Conservation (phyloP, 2,329 filamentous ascomycete genomes). For the Didymella keratinophila region DNA sequence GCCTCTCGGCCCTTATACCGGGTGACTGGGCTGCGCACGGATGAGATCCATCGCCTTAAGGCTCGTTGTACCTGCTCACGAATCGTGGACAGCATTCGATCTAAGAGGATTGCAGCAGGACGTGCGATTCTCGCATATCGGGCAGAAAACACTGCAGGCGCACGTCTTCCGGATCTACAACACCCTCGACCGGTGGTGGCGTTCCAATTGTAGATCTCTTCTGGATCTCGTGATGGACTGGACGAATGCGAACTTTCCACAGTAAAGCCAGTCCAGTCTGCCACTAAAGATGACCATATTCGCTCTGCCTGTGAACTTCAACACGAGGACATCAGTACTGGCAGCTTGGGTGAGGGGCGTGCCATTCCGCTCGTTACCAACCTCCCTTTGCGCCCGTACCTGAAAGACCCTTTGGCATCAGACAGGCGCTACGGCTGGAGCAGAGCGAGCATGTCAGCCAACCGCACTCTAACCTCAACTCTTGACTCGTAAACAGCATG, state of each 20-base stretch:
- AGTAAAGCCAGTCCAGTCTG: too few relatives aligned
- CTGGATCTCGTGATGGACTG: neutral
- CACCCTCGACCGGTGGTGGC: neutral
- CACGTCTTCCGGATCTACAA: neutral
- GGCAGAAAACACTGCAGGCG: neutral
- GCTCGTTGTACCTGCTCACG: neutral
- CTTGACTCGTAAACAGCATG: too few relatives aligned
- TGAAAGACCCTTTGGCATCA: too few relatives aligned
- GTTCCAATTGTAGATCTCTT: neutral
- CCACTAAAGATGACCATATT: neutral
- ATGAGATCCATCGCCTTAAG: neutral
- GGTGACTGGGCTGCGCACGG: neutral
- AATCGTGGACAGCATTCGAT: neutral
- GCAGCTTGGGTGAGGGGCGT: too few relatives aligned
- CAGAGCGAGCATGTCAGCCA: too few relatives aligned
- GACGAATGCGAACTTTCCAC: neutral
- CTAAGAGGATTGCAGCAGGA: neutral
- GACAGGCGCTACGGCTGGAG: too few relatives aligned
- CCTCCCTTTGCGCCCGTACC: too few relatives aligned
- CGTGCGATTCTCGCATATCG: neutral
- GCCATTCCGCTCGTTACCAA: too few relatives aligned
- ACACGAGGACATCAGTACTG: neutral
- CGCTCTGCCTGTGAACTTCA: neutral
- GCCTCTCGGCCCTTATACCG: neutral
- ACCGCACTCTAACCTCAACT: too few relatives aligned